These are phyloP conservation scores for Mycena citricolor DNA, from an alignment of 1,284 basidiomycete species.

Conservation along the genomic window DNA sequence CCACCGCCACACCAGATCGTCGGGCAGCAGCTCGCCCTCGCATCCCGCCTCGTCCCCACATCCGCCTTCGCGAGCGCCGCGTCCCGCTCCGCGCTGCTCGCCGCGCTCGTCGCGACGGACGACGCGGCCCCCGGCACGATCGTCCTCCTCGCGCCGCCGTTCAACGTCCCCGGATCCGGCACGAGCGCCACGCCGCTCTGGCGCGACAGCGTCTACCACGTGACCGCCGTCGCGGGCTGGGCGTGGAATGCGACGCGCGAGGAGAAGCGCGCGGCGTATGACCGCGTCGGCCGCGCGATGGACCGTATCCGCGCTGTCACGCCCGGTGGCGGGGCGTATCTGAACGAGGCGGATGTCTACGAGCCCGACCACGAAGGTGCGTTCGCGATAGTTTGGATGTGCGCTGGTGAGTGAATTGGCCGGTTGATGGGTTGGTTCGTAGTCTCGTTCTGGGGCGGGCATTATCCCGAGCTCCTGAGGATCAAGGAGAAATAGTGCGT, in stretches of 20 bases:
- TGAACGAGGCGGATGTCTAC: constrained; percentile 58
- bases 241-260: constrained; percentile 42
- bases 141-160: constrained; percentile 37
- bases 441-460: constrained; percentile 54
- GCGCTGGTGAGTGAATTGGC: constrained; percentile 3
- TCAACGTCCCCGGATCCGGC: constrained; percentile 31
- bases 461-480: constrained; percentile 45
- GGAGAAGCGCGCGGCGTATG: constrained; percentile 40
- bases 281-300: constrained; percentile 35
- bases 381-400: constrained; percentile 1
- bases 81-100: constrained; percentile 9
- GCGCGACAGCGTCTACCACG: constrained; percentile 49
- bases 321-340: constrained; percentile 46
- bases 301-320: constrained; percentile 46
- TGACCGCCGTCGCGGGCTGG: constrained; percentile 38
- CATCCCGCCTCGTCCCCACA: constrained; percentile 44
- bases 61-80: constrained; percentile 33
- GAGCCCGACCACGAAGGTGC: constrained; percentile 51
- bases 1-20: constrained; percentile 27
- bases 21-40: constrained; percentile 41
- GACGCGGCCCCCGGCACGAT: constrained; percentile 37
- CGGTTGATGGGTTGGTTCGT: too few species aligned
- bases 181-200: constrained; percentile 51
- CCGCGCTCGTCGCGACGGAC: constrained; percentile 18
- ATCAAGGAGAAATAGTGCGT: constrained; percentile 60